Conservation (phyloP, 768 basidiomycete genomes). For the Pleurotus cornucopiae region DNA sequence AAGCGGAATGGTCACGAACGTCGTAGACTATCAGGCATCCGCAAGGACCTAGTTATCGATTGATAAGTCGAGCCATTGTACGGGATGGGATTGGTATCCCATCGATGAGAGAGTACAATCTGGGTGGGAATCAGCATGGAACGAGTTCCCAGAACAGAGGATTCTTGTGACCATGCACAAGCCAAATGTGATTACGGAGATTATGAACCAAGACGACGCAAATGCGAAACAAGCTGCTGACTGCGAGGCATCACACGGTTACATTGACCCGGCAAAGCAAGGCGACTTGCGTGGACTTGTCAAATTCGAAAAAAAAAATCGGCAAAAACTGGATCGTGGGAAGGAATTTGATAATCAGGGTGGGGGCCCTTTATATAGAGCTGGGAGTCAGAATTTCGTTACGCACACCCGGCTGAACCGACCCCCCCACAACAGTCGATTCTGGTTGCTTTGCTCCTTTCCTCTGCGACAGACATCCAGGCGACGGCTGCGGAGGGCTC, state of each 20-base stretch:
- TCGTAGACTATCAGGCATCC: neutral
- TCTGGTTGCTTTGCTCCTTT: constrained; percentile 35
- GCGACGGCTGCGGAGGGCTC: constrained; percentile 40
- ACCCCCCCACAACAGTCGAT: constrained; percentile 41
- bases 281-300: neutral
- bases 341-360: neutral
- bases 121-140: neutral
- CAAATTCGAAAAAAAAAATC: neutral
- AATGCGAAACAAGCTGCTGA: neutral
- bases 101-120: constrained; percentile 6
- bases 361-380: neutral
- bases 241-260: neutral
- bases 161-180: constrained; percentile 1
- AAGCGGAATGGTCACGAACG: neutral
- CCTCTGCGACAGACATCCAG: constrained; percentile 29
- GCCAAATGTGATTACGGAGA: constrained; percentile 2
- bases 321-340: constrained; percentile 1
- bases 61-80: too few relatives aligned
- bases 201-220: neutral
- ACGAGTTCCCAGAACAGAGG: neutral
- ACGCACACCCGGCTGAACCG: constrained; percentile 41
- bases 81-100: neutral
- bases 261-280: neutral
- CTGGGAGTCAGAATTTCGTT: constrained; percentile 5
- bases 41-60: too few relatives aligned